Percentiles rank a stretch among this genome's conserved stretches.
These are phyloP conservation scores for Acrodontium crateriforme DNA, from an alignment of 2,329 filamentous ascomycete species.

Conservation along the genomic window DNA sequence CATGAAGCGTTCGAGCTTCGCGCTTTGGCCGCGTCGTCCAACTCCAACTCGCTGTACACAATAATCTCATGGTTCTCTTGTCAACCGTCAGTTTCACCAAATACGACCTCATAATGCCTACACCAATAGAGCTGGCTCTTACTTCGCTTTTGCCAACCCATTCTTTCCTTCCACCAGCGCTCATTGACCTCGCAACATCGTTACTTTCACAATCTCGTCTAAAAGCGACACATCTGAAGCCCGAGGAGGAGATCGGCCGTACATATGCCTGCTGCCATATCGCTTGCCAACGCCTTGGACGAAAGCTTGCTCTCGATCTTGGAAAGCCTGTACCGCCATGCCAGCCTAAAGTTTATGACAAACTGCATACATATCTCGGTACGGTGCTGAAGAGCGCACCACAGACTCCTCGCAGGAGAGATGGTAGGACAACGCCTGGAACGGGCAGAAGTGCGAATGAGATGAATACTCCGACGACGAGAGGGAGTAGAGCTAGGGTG, in stretches of 20 bases:
- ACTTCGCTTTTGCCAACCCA: constrained; percentile 62
- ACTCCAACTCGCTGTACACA: too few species aligned
- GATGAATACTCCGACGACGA: too few species aligned
- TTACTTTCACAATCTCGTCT: constrained; percentile 69
- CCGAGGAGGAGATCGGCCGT: constrained; percentile 77
- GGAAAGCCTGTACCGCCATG: constrained; percentile 65
- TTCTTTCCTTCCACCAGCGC: constrained; percentile 52
- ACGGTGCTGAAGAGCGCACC: constrained; percentile 41
- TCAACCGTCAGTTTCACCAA: too few species aligned
- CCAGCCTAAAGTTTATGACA: constrained; percentile 67
- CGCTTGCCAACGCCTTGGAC: constrained; percentile 77
- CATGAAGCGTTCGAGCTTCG: too few species aligned
- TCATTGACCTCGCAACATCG: constrained; percentile 57
- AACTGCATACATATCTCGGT: constrained; percentile 68
- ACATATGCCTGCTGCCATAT: constrained; percentile 76
- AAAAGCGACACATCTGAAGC: constrained; percentile 62
- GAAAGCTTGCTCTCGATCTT: constrained; percentile 59
- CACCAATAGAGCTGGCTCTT: constrained; percentile 58
- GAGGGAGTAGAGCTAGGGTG: too few species aligned
- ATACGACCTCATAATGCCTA: constrained; percentile 43
- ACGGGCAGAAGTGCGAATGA: constrained; percentile 2
- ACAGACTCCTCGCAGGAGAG: constrained; percentile 8
- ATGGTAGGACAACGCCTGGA: constrained; percentile 5
- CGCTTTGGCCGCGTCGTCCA: too few species aligned
- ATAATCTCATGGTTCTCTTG: too few species aligned